A percentile compares a stretch with the other conserved stretches of the same genome.
These are phyloP conservation scores for Tolypocladium cylindrosporum DNA, from an alignment of 2,329 filamentous ascomycete genomes.

Conservation along the genomic window DNA sequence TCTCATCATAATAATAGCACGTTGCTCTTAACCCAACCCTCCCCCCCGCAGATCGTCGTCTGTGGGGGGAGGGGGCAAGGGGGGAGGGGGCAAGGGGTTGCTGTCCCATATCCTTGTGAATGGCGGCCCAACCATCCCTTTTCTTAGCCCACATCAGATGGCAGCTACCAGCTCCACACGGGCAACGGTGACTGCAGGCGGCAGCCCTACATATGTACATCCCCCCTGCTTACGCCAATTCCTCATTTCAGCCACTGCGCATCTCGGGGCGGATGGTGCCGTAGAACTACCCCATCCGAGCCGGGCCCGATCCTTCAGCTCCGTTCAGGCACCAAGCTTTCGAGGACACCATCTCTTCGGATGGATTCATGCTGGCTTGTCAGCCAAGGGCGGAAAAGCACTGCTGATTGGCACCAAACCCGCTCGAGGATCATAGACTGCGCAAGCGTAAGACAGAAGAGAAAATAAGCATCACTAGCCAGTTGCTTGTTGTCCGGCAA, in stretches of 20 bases:
- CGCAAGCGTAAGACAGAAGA: not conserved
- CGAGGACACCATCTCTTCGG: not conserved
- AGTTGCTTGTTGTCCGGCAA: not conserved
- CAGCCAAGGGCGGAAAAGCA: not conserved
- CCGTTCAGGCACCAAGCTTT: not conserved
- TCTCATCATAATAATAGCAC: not conserved
- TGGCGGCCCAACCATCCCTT: not conserved
- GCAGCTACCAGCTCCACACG: not conserved
- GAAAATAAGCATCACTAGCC: not conserved
- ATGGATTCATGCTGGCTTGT: not conserved
- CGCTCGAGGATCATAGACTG: not conserved
- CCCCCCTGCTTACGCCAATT: not conserved
- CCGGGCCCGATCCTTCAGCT: not conserved
- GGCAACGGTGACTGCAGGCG: not conserved
- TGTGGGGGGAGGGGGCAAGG: not conserved
- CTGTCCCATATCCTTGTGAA: not conserved
- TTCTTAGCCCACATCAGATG: not conserved
- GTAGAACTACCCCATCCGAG: not conserved
- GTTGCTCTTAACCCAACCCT: not conserved
- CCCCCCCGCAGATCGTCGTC: not conserved
- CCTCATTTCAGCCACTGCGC: not conserved
- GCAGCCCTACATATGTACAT: not conserved
- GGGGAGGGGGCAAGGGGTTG: not conserved
- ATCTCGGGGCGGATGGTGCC: not conserved
- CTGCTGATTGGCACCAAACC: not conserved